phyloP scores from a whole-genome alignment of 139 green algal genomes.

The Closterium sp. region DNA sequence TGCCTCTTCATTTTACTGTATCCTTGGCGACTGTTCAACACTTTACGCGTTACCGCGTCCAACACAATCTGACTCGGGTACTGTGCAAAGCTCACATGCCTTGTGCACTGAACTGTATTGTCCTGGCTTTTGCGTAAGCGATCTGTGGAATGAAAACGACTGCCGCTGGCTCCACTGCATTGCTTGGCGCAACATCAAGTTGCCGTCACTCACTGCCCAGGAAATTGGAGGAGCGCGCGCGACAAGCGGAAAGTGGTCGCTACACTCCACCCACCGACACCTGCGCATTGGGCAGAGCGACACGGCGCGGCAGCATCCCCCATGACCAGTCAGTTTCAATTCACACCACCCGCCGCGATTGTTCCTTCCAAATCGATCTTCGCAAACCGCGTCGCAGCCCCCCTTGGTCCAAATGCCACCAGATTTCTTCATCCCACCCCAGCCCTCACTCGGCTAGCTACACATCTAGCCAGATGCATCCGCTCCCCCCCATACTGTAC shows the following conservation, averaged over 20 bases:
- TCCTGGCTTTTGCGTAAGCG: not conserved
- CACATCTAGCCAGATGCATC: not conserved
- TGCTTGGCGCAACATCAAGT: not conserved
- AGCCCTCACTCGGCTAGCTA: no score
- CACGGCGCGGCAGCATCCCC: no score
- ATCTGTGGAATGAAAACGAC: not conserved
- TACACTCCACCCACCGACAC: not conserved
- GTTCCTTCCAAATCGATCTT: no score
- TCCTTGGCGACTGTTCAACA: no score
- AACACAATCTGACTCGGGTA: not conserved
- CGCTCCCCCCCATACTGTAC: not conserved
- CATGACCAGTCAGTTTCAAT: no score
- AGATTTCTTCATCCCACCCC: no score
- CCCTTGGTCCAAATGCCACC: no score
- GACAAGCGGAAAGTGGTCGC: not conserved
- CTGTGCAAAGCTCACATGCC: not conserved
- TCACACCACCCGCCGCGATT: not conserved
- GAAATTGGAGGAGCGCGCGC: not conserved
- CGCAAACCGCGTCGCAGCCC: no score
- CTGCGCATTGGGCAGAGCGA: no score
- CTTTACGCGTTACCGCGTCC: not conserved
- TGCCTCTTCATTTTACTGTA: no score
- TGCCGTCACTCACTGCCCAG: not conserved
- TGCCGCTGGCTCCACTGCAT: not conserved
- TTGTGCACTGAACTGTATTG: no score